phyloP scores from a whole-genome alignment of 352 stramenopile species.

The Phytopythium oedochilum region DNA sequence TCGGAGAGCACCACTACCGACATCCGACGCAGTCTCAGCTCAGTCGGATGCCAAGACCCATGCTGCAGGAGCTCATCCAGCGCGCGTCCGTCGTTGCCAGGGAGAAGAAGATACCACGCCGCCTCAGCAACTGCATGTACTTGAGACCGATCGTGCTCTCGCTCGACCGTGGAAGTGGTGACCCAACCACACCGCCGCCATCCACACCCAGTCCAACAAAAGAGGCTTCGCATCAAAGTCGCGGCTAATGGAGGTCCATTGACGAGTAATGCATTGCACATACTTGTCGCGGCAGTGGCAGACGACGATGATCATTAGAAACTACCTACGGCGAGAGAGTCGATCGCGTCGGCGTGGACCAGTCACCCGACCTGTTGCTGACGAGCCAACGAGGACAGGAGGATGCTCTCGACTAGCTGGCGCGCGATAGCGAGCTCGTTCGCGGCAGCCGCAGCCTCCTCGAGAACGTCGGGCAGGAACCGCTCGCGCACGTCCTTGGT shows the following conservation, averaged over 20 bases:
- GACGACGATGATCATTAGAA: not conserved
- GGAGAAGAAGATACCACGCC: not conserved
- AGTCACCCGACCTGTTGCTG: constrained; percentile 2
- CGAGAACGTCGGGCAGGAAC: constrained; percentile 72
- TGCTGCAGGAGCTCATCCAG: constrained; percentile 1
- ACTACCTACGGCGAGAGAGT: not conserved
- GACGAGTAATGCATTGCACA: not conserved
- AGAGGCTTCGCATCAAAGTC: no score
- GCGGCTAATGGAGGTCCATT: not conserved
- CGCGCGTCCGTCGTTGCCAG: not conserved
- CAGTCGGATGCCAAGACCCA: not conserved
- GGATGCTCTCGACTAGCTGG: constrained; percentile 25
- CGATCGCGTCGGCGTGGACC: not conserved
- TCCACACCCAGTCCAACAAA: not conserved
- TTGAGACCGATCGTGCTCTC: not conserved
- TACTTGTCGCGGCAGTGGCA: not conserved
- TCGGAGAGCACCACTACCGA: constrained; percentile 22
- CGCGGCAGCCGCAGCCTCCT: constrained; percentile 34
- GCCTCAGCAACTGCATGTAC: not conserved
- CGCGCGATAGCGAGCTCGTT: constrained; percentile 33
- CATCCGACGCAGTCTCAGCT: constrained; percentile 1
- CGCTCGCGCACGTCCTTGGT: constrained; percentile 69
- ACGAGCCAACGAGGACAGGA: constrained; percentile 28
- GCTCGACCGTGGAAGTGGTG: not conserved
- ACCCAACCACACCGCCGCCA: not conserved